Evolutionary conservation across 306 rosid species (phyloP), one percentile per base, ranked within the genome.

Genomic region (Mimosa pudica): DNA sequence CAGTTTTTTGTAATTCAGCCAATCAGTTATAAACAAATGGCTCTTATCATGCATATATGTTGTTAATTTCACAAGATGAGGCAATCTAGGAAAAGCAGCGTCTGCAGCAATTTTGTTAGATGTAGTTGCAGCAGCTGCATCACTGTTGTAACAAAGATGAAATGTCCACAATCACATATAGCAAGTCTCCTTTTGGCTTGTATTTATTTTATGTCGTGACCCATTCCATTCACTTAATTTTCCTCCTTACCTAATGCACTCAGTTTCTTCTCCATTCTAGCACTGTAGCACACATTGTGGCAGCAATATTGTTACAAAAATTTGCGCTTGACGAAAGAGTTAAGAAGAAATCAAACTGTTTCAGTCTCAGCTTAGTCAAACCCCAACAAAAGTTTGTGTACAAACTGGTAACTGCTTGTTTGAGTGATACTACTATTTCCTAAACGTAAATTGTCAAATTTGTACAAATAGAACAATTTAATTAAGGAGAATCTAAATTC

Each of bases 21-120:
- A 46, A 68, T 77, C 48, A 52, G 5, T 42, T 11, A 67, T 51
- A 60, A 30, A 71, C 51, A 81, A 73, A 70, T 61, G 75, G 60
- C 60, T 74, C 66, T 14, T 60, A 32, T 65, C 52, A 38, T 63
- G 44, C 71, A 79, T 71, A 62, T 10, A 54, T 68, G 79, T 16
- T 45, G 79, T 16, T 45, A 60, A 65, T 64, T 57, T 47, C 51
- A 61, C 71, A 45, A 79, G 68, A 51, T 57, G 64, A 38, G 74
- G 46, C 67, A 80, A 63, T 71, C 65, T 75, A 74, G 74, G 84
- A 79, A 74, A 38, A 38, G 83, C 82, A 72, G 78, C 32, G 87
- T 86, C 47, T 82, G 94, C 89, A 84, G 68, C 93, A 83, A 78
- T 89, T 92, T 90, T 92, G 87, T 70, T 84, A 76, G 70, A 71